phyloP scores from a whole-genome alignment of 1,284 basidiomycete species.

The Irpex lacteus region DNA sequence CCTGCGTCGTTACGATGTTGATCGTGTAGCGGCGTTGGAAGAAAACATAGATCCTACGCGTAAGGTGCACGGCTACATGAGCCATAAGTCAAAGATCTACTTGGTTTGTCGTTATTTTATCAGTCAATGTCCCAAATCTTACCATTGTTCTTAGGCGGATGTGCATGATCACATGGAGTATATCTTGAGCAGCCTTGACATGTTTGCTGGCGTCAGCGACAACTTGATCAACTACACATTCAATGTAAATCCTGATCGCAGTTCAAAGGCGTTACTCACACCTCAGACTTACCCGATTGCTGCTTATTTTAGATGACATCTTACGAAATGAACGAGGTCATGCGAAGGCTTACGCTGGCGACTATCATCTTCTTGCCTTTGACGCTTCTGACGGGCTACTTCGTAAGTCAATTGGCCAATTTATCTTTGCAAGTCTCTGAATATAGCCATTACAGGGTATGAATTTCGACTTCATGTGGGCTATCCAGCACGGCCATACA shows the following conservation, averaged over 20 bases:
- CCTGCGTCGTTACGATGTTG: conserved; percentile 61
- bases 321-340: conserved; percentile 70
- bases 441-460: conserved; percentile 46
- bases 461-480: conserved; percentile 61
- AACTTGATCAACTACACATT: conserved; percentile 71
- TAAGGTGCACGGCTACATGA: conserved; percentile 59
- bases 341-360: conserved; percentile 60
- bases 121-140: neutral
- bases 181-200: conserved; percentile 61
- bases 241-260: conserved; percentile 39
- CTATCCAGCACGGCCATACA: conserved; percentile 38
- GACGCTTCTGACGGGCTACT: conserved; percentile 70
- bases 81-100: conserved; percentile 67
- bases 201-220: conserved; percentile 64
- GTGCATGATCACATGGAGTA: conserved; percentile 73
- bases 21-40: conserved; percentile 53
- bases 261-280: neutral
- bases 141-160: conserved; percentile 44
- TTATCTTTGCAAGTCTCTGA: neutral
- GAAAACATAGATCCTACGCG: conserved; percentile 34
- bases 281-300: neutral
- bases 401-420: conserved; percentile 39
- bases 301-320: conserved; percentile 50
- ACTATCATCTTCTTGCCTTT: conserved; percentile 72
- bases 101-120: conserved; percentile 37